phyloP scores from a whole-genome alignment of 768 basidiomycete genomes.

The Suillus occidentalis region DNA sequence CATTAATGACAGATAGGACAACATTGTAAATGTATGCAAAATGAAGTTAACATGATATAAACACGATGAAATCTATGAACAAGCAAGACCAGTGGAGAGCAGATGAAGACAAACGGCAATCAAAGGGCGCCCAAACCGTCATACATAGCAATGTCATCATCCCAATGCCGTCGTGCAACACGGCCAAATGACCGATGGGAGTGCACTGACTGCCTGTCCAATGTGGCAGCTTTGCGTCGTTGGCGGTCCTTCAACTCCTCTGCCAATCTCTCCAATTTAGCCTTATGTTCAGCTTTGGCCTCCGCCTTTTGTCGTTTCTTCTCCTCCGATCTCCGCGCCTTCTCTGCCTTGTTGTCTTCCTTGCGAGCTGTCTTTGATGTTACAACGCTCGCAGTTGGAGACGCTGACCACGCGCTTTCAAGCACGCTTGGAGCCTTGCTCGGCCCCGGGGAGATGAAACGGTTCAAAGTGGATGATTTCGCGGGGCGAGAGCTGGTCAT shows the following conservation, averaged over 20 bases:
- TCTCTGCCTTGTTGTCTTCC: constrained; percentile 39
- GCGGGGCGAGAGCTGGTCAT: constrained; percentile 8
- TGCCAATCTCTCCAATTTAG: constrained; percentile 44
- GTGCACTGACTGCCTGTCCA: constrained; percentile 32
- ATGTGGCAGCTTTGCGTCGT: constrained; percentile 30
- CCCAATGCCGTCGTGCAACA: constrained; percentile 20
- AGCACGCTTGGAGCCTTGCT: constrained; percentile 15
- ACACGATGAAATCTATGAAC: constrained; percentile 13
- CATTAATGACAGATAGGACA: constrained; percentile 27
- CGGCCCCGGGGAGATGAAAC: constrained; percentile 25
- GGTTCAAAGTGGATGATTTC: constrained; percentile 27
- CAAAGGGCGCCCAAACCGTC: constrained; percentile 26
- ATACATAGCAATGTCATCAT: constrained; percentile 32
- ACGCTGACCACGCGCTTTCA: constrained; percentile 12
- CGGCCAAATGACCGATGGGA: constrained; percentile 26
- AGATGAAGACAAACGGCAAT: constrained; percentile 11
- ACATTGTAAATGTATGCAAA: constrained; percentile 15
- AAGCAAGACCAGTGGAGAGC: constrained; percentile 16
- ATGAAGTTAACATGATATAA: constrained; percentile 8
- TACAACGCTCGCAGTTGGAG: constrained; percentile 19
- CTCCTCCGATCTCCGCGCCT: constrained; percentile 43
- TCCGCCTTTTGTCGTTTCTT: constrained; percentile 44
- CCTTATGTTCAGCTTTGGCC: constrained; percentile 38
- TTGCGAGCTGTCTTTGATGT: constrained; percentile 18
- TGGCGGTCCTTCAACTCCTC: constrained; percentile 41